Evolutionary conservation across 1,139 yeast species (phyloP), one percentile per base, ranked within the genome.

Genomic region (Lodderomyces theae): DNA sequence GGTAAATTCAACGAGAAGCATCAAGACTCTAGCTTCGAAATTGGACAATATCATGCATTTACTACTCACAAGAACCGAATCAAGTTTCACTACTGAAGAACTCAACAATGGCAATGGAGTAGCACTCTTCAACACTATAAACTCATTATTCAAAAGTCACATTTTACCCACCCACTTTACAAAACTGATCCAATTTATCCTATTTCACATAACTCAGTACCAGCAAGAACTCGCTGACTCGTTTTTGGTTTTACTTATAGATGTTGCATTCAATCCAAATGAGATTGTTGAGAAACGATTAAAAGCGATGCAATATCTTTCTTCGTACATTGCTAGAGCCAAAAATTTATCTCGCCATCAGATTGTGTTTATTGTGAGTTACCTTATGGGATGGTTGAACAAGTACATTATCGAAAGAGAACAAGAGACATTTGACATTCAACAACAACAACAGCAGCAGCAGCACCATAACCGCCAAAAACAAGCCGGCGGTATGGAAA

Each of bases 91-190:
- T 1, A 56, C 66, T 4, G 79, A 77, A 30, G 72, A 74, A 35
- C 57, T 84, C 24, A 70, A 70, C 42, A 64, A 74, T 28, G 88
- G 89, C 5, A 77, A 76, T 42, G 89, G 90, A 2, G 77, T 87
- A n/a, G 65, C 72, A n/a, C 66, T 86, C 23, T 90, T 83, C 65
- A 82, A 84, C 51, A 83, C 87, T 6, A 69, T 92, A 40, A 77
- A 85, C 1, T 79, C 92, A 2, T 67, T 86, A 28, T 92, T 92
- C 71, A 82, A 82, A 55, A 75, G 88, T 3, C 94, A 86, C 52
- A 77, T 92, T 35, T 68, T 92, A 43, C 95, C 97, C 12, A 92
- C 99, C 1, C 96, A 90, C 62, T 86, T 87, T 59, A 90, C 97
- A 9, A 81, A 88, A 53, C 85, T 90, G 41, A 83, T 88, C 24